phyloP scores from a whole-genome alignment of 78 protist genomes.

The Chrysochromulina parva region DNA sequence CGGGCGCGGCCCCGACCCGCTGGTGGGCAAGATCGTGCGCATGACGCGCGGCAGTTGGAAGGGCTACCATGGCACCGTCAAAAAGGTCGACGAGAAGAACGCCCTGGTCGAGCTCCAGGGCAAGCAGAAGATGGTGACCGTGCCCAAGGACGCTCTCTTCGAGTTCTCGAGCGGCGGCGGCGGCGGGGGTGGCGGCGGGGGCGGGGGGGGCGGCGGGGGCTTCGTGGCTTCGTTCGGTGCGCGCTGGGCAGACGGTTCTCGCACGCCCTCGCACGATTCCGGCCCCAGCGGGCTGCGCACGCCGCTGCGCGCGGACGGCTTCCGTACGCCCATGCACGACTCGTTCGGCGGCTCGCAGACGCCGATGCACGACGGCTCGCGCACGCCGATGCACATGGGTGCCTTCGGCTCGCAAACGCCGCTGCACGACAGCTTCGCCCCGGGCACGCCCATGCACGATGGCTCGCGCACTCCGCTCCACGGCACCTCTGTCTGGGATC shows the following conservation, averaged over 20 bases:
- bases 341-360: neutral
- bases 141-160: too few relatives aligned
- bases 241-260: neutral
- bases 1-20: neutral
- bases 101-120: constrained; percentile 1
- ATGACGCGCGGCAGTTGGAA: constrained; percentile 17
- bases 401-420: neutral
- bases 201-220: neutral
- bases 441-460: constrained; percentile 12
- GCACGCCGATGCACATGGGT: too few relatives aligned
- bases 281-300: neutral
- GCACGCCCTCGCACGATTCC: neutral
- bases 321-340: constrained; percentile 24
- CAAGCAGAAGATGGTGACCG: neutral
- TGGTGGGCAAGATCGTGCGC: neutral
- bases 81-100: neutral
- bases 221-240: neutral
- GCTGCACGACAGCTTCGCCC: neutral
- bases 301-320: constrained; percentile 21
- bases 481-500: neutral
- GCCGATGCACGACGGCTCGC: neutral
- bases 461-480: neutral
- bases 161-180: neutral
- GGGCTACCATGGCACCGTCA: constrained; percentile 25
- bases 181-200: neutral